Evolutionary conservation across 2,329 filamentous ascomycete genomes (phyloP), one percentile per base, ranked within the genome.

Genomic region (Phaeophleospora eucalypticola): DNA sequence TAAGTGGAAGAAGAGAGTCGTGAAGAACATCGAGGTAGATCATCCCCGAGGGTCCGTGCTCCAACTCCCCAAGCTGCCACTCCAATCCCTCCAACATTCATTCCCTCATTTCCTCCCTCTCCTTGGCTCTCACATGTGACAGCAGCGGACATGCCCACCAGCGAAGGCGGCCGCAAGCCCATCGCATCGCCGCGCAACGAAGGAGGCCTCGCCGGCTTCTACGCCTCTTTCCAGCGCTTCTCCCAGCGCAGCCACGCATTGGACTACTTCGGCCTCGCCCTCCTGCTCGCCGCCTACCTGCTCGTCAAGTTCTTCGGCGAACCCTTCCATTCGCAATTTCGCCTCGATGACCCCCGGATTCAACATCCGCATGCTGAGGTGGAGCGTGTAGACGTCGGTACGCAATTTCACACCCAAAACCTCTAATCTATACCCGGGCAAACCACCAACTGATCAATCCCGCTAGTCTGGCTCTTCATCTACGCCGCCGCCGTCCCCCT

Each of bases 291-390:
- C 4, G 80, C 77, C 42, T 93, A 87, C 68, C 68, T 86, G 15
- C 59, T 83, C 27, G 36, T 56, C 7, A 62, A 87, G 78, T 75
- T 88, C 36, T 72, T 86, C 59, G 78, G 87, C 58, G 83, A 84
- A 51, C 93, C 93, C 0, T 97, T 97, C 66, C 89, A 97, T 67
- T 89, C 88, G 70, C 86, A 96, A 81, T 97, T 98, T 71, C 86
- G 82, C 54, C 79, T 97, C 52, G 86, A 89, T 65, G 89, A 97
- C 65, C 78, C 87, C 18, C 75, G 82, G 41, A 89, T 97, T 49
- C 84, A 88, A 54, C 96, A 86, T 62, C 93, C 93, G 0, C 86
- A 95, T 69, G 89, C 93, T 17, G 76, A 85, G 46, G 70, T 85
- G 41, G 90, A 98, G 68, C 81, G 89, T 52, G 93, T 98, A 0